These are phyloP conservation scores for Penicillium digitatum DNA, from an alignment of 2,329 filamentous ascomycete genomes.

Conservation along the genomic window DNA sequence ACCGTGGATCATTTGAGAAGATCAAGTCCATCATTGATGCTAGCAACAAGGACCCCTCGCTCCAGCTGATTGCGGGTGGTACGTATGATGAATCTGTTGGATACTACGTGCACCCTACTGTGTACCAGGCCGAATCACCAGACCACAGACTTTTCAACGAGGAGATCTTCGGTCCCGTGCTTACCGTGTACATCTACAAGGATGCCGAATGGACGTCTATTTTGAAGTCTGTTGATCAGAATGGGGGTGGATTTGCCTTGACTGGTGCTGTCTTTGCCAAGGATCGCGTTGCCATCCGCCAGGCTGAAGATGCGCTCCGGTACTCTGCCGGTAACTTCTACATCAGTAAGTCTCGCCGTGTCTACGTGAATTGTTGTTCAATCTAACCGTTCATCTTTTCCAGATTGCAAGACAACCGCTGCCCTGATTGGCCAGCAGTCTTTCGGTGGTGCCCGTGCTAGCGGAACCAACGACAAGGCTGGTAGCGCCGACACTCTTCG, in stretches of 20 bases:
- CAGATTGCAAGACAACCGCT: constrained; percentile 54
- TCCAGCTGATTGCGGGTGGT: constrained; percentile 69
- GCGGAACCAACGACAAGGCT: constrained; percentile 69
- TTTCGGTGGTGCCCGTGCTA: constrained; percentile 65
- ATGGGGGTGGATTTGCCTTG: constrained; percentile 35
- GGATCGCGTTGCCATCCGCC: constrained; percentile 34
- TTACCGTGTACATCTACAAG: constrained; percentile 71
- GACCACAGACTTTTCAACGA: constrained; percentile 66
- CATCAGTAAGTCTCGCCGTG: constrained; percentile 30
- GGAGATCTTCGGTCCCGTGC: constrained; percentile 76
- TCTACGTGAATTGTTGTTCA: not conserved
- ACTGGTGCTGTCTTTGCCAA: constrained; percentile 41
- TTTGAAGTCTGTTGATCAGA: constrained; percentile 45
- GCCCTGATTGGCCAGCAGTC: constrained; percentile 69
- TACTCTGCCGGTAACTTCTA: constrained; percentile 43
- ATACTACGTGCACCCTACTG: constrained; percentile 75
- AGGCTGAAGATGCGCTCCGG: constrained; percentile 37
- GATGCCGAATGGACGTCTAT: constrained; percentile 60
- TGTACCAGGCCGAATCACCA: constrained; percentile 69
- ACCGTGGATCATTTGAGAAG: constrained; percentile 73
- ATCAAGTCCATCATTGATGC: constrained; percentile 69
- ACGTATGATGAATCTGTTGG: constrained; percentile 70
- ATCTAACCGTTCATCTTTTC: not conserved
- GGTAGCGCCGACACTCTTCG: constrained; percentile 58
- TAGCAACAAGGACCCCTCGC: constrained; percentile 66